Evolutionary conservation across 495 filamentous ascomycete genomes (phyloP), one percentile per base, ranked within the genome.

Genomic region (Rusavskia elegans): DNA sequence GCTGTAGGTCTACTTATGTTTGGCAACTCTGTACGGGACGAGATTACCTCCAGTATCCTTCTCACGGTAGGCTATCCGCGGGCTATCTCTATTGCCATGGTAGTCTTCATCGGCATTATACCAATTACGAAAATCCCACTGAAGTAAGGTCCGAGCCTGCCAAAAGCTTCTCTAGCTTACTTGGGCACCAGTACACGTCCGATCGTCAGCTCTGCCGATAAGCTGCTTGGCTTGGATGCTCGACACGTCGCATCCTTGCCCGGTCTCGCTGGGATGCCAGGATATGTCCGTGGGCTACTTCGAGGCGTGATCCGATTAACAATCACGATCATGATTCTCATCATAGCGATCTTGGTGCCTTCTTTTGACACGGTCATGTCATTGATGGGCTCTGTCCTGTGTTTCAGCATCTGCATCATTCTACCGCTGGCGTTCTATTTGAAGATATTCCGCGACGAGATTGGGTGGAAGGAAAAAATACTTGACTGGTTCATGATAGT

Each of bases 341-440:
- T 79, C 8, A 71, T 86, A 57, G 77, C 89, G 11, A 83, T 97
- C 41, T 61, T 90, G 7, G 86, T 94, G 60, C 92, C 92, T 14
- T 75, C 76, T 0, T 98, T 97, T 59, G 92, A 98, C 61, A 77
- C 80, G 51, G 89, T 98, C 60, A 95, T 96, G 89, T 84, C 85
- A 30, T 82, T 98, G 53, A 78, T 96, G 70, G 92, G 92, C 2
- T 83, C 80, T 29, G 83, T 86, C n/a, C 73, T 95, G 50, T 94
- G 89, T 63, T 95, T 95, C 64, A 84, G 84, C 13, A 92, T 97
- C 50, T 96, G 92, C 67, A 83, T 98, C 54, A 89, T 93, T 38
- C 69, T 92, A 54, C 92, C 92, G 3, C 64, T 94, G 25, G 75
- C 85, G 20, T 98, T 98, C 60, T 85, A 98, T 62, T 69, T 98